These are phyloP conservation scores for Rhinocladiella similis DNA, from an alignment of 2,329 filamentous ascomycete genomes.

Conservation along the genomic window DNA sequence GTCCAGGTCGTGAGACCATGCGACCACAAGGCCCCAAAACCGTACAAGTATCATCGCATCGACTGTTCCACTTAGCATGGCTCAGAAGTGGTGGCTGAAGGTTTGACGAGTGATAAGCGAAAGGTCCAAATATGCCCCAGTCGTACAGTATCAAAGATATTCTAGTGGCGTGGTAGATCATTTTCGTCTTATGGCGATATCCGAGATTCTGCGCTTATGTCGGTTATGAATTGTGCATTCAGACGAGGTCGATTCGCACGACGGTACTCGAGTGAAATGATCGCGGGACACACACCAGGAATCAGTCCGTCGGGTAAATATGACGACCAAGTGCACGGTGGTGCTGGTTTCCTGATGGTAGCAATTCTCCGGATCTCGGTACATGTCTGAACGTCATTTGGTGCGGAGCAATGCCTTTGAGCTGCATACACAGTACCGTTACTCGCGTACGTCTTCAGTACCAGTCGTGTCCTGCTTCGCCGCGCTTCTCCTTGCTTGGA, in stretches of 20 bases:
- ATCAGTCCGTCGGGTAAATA: too few species aligned
- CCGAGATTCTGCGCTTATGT: too few species aligned
- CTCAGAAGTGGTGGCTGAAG: slow-evolving; percentile 25
- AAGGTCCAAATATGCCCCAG: slow-evolving; percentile 16
- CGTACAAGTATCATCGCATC: slow-evolving; percentile 43
- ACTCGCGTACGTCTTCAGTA: slow-evolving; percentile 45
- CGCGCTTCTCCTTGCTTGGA: slow-evolving; percentile 54
- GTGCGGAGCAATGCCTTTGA: too few species aligned
- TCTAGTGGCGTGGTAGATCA: too few species aligned
- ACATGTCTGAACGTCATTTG: not conserved
- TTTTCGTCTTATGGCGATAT: too few species aligned
- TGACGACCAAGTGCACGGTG: too few species aligned
- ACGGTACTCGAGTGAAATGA: too few species aligned
- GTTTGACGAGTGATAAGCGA: slow-evolving; percentile 14
- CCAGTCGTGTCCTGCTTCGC: slow-evolving; percentile 59
- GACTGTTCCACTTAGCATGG: slow-evolving; percentile 28
- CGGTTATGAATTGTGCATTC: too few species aligned
- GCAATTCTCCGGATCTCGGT: not conserved
- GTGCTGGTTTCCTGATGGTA: not conserved
- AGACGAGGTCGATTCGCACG: too few species aligned
- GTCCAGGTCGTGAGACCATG: slow-evolving; percentile 37
- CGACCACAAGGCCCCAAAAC: slow-evolving; percentile 44
- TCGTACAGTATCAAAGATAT: not conserved
- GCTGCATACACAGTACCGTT: not conserved
- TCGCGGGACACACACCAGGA: too few species aligned